Base-by-base conservation (phyloP, 208 protist species). In the Naegleria gruberi region DNA sequence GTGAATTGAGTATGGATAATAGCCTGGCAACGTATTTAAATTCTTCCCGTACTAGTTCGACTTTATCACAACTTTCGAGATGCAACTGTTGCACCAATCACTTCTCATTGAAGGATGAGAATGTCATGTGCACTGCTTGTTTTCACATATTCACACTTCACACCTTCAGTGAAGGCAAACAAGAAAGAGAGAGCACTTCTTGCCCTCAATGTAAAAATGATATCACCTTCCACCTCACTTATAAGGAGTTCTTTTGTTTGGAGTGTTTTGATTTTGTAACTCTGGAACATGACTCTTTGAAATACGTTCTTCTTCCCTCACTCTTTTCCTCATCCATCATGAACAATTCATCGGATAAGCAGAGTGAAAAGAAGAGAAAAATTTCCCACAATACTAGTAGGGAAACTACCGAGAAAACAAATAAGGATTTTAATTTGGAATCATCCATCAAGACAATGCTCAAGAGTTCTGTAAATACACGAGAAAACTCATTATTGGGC, bases 401-500 rank as follows among this genome's bases (percentile, higher is more conserved):
- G 15, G 51, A 23, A 65, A 65, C 51, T 65, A 23, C 15, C 15
- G 30, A 4, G 15, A 1, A 30, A 65, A 10, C 51, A 23, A 10
- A 65, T 23, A 65, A n/a, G n/a, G n/a, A n/a, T n/a, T n/a, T 65
- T 65, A 1, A 10, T 65, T 10, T 65, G 15, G 51, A 23, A 65
- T 10, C 15, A 23, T 65, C 51, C 2, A 65, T 65, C 51, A 65
- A 65, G 51, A 23, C 51, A 1, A 65, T 65, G 51, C 51, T 65
- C 2, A 65, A 65, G 12, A 65, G 12, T 23, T 30, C 2, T 19
- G 51, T 65, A 19, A 10, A 65, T 30, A 65, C 51, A 23, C 51
- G 30, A 19, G 30, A 10, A 19, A 65, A 65, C 30, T n/a, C 65
- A 5, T n/a, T 77, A 37, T 34, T 34, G 45, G 95, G 95, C 7